phyloP scores from a whole-genome alignment of 2,329 filamentous ascomycete species.

The Cordyceps cateniannulata region DNA sequence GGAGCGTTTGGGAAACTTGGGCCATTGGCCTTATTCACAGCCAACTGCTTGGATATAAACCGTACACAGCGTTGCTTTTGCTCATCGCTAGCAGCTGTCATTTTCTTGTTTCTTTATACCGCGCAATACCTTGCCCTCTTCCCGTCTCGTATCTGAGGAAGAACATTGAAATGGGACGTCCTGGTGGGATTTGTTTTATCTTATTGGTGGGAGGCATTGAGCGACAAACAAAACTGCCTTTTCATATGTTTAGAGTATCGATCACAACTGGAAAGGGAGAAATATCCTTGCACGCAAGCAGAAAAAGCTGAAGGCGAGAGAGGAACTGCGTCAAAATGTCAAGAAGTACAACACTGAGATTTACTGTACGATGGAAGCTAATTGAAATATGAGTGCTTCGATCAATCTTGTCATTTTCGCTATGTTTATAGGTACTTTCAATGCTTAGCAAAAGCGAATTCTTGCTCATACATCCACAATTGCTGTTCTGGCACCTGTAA shows the following conservation, averaged over 20 bases:
- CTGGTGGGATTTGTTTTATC: background rate
- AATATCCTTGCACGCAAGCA: background rate
- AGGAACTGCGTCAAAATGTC: background rate
- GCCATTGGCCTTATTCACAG: background rate
- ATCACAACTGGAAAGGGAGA: background rate
- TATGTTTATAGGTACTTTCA: background rate
- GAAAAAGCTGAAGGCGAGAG: background rate
- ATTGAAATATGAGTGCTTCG: background rate
- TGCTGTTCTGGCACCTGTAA: background rate
- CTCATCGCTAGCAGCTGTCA: background rate
- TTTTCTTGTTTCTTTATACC: constrained; percentile 4
- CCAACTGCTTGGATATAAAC: background rate
- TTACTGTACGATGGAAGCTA: constrained; percentile 4
- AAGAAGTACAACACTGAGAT: background rate
- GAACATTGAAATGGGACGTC: background rate
- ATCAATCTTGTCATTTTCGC: background rate
- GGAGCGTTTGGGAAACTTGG: background rate
- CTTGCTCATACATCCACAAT: background rate
- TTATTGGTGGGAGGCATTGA: constrained; percentile 9
- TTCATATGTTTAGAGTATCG: constrained; percentile 2
- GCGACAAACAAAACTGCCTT: background rate
- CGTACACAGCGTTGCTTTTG: background rate
- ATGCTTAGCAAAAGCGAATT: background rate
- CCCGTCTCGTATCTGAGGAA: background rate
- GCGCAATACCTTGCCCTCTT: background rate